These are phyloP conservation scores for Astrothelium subdiscretum DNA, from an alignment of 495 filamentous ascomycete genomes.

Conservation along the genomic window DNA sequence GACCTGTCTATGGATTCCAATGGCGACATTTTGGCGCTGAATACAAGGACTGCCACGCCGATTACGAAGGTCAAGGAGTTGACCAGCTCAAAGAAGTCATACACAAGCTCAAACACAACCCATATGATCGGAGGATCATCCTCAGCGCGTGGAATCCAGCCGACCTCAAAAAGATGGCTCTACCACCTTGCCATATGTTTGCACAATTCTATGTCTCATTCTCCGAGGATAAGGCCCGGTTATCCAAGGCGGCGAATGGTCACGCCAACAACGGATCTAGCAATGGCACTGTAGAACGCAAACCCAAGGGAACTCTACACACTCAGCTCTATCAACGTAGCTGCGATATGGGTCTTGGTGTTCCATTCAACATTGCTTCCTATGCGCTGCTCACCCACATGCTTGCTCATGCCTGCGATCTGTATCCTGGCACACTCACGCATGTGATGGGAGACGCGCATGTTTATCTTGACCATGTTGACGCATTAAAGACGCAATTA, in stretches of 20 bases:
- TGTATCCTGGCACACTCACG: slow-evolving; percentile 72
- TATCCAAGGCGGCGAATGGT: background rate
- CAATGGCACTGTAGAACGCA: slow-evolving; percentile 18
- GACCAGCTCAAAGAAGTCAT: slow-evolving; percentile 86
- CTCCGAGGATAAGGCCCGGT: slow-evolving; percentile 15
- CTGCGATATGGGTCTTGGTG: slow-evolving; percentile 93
- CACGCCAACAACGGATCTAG: background rate
- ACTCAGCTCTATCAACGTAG: slow-evolving; percentile 87
- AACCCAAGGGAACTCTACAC: slow-evolving; percentile 54
- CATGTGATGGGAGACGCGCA: slow-evolving; percentile 96
- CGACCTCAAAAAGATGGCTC: slow-evolving; percentile 78
- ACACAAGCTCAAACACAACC: slow-evolving; percentile 64
- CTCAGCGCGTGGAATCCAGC: slow-evolving; percentile 87
- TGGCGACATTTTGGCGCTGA: slow-evolving; percentile 96
- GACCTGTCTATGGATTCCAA: slow-evolving; percentile 96
- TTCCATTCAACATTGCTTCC: slow-evolving; percentile 93
- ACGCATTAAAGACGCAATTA: slow-evolving; percentile 71
- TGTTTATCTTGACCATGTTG: slow-evolving; percentile 87
- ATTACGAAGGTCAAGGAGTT: slow-evolving; percentile 81
- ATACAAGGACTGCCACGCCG: slow-evolving; percentile 64
- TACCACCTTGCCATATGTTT: slow-evolving; percentile 98
- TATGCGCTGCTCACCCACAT: slow-evolving; percentile 93
- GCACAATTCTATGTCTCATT: slow-evolving; percentile 95
- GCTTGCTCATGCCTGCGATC: slow-evolving; percentile 72
- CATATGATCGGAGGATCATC: slow-evolving; percentile 82